phyloP scores from a whole-genome alignment of 768 basidiomycete genomes.

The Thelephora aurantiotincta region DNA sequence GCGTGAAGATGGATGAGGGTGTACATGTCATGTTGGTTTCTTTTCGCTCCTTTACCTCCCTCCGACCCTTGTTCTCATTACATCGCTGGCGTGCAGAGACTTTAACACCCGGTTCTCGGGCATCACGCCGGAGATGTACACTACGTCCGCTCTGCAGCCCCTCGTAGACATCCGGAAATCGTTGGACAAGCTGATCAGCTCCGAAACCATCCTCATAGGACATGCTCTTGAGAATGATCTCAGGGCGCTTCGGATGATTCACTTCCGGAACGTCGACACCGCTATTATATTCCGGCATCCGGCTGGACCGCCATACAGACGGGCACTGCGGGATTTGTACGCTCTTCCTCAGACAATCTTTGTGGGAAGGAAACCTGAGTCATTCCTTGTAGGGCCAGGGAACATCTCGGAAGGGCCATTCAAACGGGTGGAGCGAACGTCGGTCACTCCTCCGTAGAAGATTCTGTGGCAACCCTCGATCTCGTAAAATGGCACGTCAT shows the following conservation, averaged over 20 bases:
- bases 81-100: conserved; percentile 38
- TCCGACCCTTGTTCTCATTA: not conserved
- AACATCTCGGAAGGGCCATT: conserved; percentile 68
- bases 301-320: conserved; percentile 59
- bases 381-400: conserved; percentile 46
- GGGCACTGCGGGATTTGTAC: conserved; percentile 73
- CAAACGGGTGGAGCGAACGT: conserved; percentile 61
- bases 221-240: conserved; percentile 91
- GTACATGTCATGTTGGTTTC: conserved; percentile 58
- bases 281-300: conserved; percentile 78
- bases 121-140: conserved; percentile 42
- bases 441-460: conserved; percentile 87
- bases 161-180: conserved; percentile 53
- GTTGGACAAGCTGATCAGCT: conserved; percentile 56
- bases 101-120: conserved; percentile 89
- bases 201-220: conserved; percentile 79
- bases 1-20: conserved; percentile 68
- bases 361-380: not conserved
- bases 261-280: conserved; percentile 79
- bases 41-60: not conserved
- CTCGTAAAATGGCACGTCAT: conserved; percentile 74
- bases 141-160: conserved; percentile 44
- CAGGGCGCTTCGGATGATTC: conserved; percentile 78
- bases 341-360: conserved; percentile 6
- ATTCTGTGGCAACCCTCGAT: conserved; percentile 80